Conservation (phyloP, 306 rosid genomes). For the Medicago arabica region DNA sequence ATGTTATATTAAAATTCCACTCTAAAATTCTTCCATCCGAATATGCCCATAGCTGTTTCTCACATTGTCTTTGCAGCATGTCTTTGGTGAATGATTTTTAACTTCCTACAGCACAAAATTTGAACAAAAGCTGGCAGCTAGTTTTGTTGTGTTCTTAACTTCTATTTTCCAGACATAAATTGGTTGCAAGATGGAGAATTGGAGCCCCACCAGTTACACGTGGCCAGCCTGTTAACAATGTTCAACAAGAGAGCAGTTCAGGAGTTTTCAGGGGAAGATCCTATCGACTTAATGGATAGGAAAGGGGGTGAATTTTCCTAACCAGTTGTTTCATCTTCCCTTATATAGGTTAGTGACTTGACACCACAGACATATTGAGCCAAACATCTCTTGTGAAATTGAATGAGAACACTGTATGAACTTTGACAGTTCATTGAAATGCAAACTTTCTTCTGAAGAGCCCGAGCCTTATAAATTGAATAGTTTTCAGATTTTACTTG, state of each 20-base stretch:
- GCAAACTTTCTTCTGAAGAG: conserved; percentile 35
- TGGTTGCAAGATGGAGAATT: conserved; percentile 84
- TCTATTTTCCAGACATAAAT: conserved; percentile 58
- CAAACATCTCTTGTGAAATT: conserved; percentile 36
- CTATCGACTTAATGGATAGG: conserved; percentile 64
- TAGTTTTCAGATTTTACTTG: conserved; percentile 27
- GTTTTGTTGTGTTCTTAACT: conserved; percentile 55
- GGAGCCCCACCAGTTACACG: conserved; percentile 57
- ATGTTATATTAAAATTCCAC: not conserved
- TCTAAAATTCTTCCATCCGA: not conserved
- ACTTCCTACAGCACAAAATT: not conserved
- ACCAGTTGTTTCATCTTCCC: conserved; percentile 28
- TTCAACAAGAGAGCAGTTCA: conserved; percentile 57
- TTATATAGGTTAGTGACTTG: conserved; percentile 29
- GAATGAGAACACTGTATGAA: conserved; percentile 30
- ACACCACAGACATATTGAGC: conserved; percentile 42
- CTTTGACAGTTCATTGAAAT: conserved; percentile 36
- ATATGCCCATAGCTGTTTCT: conserved; percentile 19
- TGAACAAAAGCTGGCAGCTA: conserved; percentile 31
- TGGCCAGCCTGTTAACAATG: conserved; percentile 51
- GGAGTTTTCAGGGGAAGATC: conserved; percentile 90
- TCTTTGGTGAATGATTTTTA: conserved; percentile 29
- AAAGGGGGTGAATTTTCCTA: conserved; percentile 26
- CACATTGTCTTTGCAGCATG: conserved; percentile 26
- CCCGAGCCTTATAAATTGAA: conserved; percentile 23